Conservation (phyloP, 148 eudicot species). For the Chenopodium album region DNA sequence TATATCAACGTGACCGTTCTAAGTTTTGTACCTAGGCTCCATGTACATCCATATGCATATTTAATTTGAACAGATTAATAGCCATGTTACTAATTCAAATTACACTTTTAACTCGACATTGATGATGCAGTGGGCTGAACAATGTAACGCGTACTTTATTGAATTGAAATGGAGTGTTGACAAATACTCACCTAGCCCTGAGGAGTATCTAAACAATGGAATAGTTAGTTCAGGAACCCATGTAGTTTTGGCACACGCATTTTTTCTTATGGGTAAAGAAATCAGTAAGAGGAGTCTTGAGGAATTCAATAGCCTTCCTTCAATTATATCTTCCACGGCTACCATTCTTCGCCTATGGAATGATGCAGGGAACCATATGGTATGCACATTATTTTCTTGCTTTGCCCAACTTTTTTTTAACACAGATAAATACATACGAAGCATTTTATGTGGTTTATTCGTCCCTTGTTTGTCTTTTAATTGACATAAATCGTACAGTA, state of each 20-base stretch:
- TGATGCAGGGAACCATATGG: constrained; percentile 54
- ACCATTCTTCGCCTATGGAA: constrained; percentile 57
- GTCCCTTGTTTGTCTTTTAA: too few species aligned
- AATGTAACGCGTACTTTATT: constrained; percentile 38
- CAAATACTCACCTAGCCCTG: constrained; percentile 35
- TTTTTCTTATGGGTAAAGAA: constrained; percentile 44
- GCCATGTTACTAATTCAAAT: too few species aligned
- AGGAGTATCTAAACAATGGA: constrained; percentile 52
- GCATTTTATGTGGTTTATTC: too few species aligned
- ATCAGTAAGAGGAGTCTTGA: constrained; percentile 26
- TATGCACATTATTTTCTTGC: not conserved
- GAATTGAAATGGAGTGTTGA: constrained; percentile 47
- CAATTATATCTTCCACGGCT: constrained; percentile 38
- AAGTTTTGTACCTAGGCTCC: too few species aligned
- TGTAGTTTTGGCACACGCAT: constrained; percentile 44
- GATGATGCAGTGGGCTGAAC: constrained; percentile 53
- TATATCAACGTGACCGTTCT: too few species aligned
- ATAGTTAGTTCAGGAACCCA: constrained; percentile 46
- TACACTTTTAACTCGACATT: too few species aligned
- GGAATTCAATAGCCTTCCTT: constrained; percentile 38
- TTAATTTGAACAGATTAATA: too few species aligned
- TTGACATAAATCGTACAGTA: too few species aligned
- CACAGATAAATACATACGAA: too few species aligned
- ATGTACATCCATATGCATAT: too few species aligned
- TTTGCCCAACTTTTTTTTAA: too few species aligned